Conservation (phyloP, 805 yeast species). For the Metschnikowia lunata region DNA sequence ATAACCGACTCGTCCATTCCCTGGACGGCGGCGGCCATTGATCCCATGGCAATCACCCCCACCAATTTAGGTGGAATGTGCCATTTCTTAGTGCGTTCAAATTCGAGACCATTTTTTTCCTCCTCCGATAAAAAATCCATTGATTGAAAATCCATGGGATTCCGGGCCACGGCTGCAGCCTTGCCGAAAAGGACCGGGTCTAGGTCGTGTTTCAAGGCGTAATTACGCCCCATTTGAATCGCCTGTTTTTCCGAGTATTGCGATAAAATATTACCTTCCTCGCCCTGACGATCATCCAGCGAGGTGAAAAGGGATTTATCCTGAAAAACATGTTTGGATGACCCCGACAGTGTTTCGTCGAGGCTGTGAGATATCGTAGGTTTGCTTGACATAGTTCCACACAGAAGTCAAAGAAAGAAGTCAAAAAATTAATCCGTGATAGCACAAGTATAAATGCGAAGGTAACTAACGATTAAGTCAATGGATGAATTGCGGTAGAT, state of each 20-base stretch:
- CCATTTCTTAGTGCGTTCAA: conserved; percentile 42
- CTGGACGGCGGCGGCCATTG: conserved; percentile 68
- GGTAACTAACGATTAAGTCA: not conserved
- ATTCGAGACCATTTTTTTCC: conserved; percentile 47
- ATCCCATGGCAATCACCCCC: conserved; percentile 53
- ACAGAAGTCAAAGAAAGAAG: no score
- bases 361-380: conserved; percentile 1
- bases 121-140: conserved; percentile 46
- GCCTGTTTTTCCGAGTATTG: conserved; percentile 61
- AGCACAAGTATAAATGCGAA: not conserved
- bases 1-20: conserved; percentile 74
- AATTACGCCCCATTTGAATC: conserved; percentile 64
- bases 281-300: conserved; percentile 14
- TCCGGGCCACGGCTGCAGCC: conserved; percentile 57
- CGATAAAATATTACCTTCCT: conserved; percentile 29
- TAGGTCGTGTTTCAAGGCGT: conserved; percentile 52
- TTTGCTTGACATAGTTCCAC: conserved; percentile 4
- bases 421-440: no score
- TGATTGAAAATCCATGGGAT: conserved; percentile 52
- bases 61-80: conserved; percentile 45
- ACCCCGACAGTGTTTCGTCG: conserved; percentile 4
- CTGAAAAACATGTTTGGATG: conserved; percentile 1
- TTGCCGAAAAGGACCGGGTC: conserved; percentile 56
- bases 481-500: no score
- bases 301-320: conserved; percentile 6